Evolutionary conservation across 176 grass and related monocot genomes (phyloP).

Genomic region (Carex scoparia): DNA sequence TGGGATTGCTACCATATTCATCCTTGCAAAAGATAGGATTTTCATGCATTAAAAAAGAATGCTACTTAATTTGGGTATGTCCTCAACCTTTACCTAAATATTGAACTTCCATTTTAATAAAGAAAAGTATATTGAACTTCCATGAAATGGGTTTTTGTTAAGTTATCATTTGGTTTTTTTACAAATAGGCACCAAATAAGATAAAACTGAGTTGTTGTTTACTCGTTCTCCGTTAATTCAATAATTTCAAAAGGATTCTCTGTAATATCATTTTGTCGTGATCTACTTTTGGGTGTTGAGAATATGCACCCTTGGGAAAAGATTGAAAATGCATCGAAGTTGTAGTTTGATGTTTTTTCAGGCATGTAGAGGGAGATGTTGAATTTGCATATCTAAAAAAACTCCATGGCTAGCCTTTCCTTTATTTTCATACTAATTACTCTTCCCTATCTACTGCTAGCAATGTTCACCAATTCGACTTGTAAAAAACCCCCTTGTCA

Average conservation of each 20-base stretch:
- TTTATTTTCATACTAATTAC: too few relatives aligned
- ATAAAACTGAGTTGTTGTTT: background rate
- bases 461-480: background rate
- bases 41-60: background rate
- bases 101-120: background rate
- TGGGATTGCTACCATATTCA: background rate
- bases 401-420: background rate
- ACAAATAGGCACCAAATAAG: background rate
- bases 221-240: background rate
- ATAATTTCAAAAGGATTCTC: background rate
- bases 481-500: background rate
- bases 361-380: background rate
- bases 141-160: background rate
- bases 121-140: background rate
- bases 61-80: slow-evolving; percentile 10
- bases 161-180: background rate
- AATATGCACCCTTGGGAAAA: background rate
- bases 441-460: too few relatives aligned
- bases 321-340: background rate
- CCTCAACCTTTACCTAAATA: background rate
- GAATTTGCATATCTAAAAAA: background rate
- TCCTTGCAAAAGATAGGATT: background rate
- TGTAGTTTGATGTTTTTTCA: background rate
- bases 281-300: slow-evolving; percentile 2
- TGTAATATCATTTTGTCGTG: background rate